Conservation (phyloP, 768 basidiomycete genomes). For the Lactarius vividus region DNA sequence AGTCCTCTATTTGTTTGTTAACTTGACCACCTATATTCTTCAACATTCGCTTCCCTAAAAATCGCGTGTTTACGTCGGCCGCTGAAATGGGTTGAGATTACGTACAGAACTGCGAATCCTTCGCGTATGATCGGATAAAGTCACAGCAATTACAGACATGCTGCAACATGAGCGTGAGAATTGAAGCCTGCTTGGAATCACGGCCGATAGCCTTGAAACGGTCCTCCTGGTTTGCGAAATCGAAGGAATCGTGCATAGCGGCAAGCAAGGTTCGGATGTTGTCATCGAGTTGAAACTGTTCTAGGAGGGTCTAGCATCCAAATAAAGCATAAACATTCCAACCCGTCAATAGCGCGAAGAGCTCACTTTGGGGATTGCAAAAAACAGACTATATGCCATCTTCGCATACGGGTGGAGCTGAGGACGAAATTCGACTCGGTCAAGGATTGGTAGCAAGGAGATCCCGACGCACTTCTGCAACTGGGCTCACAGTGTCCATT, state of each 20-base stretch:
- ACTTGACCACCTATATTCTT: not conserved
- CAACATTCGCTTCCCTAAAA: not conserved
- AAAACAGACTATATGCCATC: not conserved
- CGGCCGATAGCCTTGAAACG: not conserved
- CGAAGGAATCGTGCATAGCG: not conserved
- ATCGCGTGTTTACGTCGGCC: not conserved
- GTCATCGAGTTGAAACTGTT: not conserved
- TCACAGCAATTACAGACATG: not conserved
- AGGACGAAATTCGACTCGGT: not conserved
- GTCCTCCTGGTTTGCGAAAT: not conserved
- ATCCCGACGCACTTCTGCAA: not conserved
- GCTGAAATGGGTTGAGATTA: not conserved
- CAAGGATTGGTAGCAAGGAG: not conserved
- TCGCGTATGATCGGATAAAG: not conserved
- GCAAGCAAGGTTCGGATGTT: not conserved
- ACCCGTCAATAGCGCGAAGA: not conserved
- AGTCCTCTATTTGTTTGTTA: not conserved
- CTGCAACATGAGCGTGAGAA: not conserved
- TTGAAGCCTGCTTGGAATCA: not conserved
- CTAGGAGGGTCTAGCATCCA: not conserved
- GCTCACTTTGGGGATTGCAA: not conserved
- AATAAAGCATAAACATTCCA: not conserved
- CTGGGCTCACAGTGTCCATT: not conserved
- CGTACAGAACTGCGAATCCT: not conserved
- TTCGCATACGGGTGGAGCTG: not conserved